Percentiles rank a stretch among this genome's conserved stretches.
These are phyloP conservation scores for Aspergillus nanangensis DNA, from an alignment of 495 filamentous ascomycete genomes.

Conservation along the genomic window DNA sequence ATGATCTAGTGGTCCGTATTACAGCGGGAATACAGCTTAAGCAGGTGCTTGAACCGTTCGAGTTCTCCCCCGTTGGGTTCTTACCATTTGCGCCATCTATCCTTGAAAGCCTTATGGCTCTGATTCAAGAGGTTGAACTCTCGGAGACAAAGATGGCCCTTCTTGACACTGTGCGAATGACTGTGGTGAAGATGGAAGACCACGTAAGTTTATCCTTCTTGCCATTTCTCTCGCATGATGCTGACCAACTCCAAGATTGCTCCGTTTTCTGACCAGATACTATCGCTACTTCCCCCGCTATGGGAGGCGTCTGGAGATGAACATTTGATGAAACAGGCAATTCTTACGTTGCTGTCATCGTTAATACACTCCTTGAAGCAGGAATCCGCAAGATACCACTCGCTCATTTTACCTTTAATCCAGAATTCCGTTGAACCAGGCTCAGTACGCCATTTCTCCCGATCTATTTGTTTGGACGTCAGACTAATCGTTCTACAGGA, in stretches of 20 bases:
- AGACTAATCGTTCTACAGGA: conserved; percentile 43
- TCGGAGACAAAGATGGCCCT: conserved; percentile 85
- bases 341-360: conserved; percentile 76
- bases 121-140: conserved; percentile 76
- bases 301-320: conserved; percentile 81
- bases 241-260: conserved; percentile 42
- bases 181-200: conserved; percentile 77
- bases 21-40: conserved; percentile 84
- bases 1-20: conserved; percentile 88
- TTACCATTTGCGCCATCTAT: conserved; percentile 67
- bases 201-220: conserved; percentile 43
- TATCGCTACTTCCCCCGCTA: conserved; percentile 71
- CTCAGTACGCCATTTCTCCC: conserved; percentile 46
- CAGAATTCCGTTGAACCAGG: conserved; percentile 69
- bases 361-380: conserved; percentile 75
- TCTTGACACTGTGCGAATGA: conserved; percentile 71
- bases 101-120: conserved; percentile 62
- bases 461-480: neutral
- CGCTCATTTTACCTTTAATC: conserved; percentile 73
- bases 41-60: conserved; percentile 72
- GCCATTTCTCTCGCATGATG: neutral
- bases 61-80: conserved; percentile 68
- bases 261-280: conserved; percentile 74
- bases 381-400: conserved; percentile 66
- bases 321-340: conserved; percentile 86